Evolutionary conservation across 2,329 filamentous ascomycete species (phyloP).

Genomic region (Cyclaneusma minus): DNA sequence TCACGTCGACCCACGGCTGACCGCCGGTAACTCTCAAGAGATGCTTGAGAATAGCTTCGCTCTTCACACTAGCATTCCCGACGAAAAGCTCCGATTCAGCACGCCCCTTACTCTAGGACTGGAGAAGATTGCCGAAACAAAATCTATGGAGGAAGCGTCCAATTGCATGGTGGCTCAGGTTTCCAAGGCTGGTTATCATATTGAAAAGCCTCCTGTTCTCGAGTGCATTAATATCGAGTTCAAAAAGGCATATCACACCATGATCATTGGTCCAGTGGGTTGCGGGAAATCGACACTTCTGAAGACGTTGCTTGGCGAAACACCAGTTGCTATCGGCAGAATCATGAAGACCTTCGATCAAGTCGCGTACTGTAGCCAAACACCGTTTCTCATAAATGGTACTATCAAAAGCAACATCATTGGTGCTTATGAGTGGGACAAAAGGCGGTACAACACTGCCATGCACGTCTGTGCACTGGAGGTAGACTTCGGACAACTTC

Average conservation of each 20-base stretch:
- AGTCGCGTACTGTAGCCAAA: conserved; percentile 27
- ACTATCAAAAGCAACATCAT: conserved; percentile 25
- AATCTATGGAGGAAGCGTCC: no score
- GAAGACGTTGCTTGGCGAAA: conserved; percentile 17
- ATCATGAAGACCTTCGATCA: no score
- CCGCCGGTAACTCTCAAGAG: no score
- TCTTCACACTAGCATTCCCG: no score
- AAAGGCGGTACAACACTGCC: conserved; percentile 10
- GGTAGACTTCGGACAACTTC: conserved; percentile 10
- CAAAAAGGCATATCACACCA: conserved; percentile 5
- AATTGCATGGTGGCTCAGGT: conserved; percentile 20
- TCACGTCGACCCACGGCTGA: no score
- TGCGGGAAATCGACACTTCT: conserved; percentile 18
- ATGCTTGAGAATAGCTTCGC: no score
- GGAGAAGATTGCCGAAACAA: no score
- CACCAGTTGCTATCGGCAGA: no score
- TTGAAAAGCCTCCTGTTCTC: conserved; percentile 5
- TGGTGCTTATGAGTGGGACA: conserved; percentile 14
- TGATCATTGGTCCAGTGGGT: conserved; percentile 18
- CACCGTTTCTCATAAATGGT: conserved; percentile 26
- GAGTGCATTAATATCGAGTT: conserved; percentile 7
- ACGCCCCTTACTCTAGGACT: no score
- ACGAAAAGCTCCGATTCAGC: no score
- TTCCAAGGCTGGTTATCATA: conserved; percentile 4
- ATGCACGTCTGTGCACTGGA: conserved; percentile 6